Conservation (phyloP, 2,329 filamentous ascomycete species). For the Conoideocrella luteorostrata region DNA sequence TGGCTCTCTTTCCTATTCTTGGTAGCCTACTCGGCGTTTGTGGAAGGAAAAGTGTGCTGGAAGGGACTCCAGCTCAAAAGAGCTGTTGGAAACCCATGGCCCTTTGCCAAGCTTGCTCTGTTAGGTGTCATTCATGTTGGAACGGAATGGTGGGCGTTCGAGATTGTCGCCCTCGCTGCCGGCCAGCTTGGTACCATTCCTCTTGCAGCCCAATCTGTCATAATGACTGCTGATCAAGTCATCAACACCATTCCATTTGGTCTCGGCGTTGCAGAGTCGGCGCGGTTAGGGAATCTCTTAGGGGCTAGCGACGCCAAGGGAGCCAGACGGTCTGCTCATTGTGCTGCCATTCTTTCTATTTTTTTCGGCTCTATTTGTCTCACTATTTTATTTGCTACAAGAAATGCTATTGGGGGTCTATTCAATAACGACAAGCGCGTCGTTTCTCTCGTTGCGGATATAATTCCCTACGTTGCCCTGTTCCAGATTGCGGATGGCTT, state of each 20-base stretch:
- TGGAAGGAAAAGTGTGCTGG: slow-evolving; percentile 72
- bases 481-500: slow-evolving; percentile 88
- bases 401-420: slow-evolving; percentile 66
- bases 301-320: slow-evolving; percentile 60
- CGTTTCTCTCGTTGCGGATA: slow-evolving; percentile 63
- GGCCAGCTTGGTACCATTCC: slow-evolving; percentile 73
- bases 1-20: slow-evolving; percentile 77
- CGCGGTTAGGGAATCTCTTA: slow-evolving; percentile 72
- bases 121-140: slow-evolving; percentile 78
- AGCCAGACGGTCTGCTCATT: slow-evolving; percentile 67
- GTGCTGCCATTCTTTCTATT: slow-evolving; percentile 66
- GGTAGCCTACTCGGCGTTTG: slow-evolving; percentile 63
- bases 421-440: slow-evolving; percentile 76
- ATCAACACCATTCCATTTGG: slow-evolving; percentile 85
- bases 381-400: slow-evolving; percentile 60
- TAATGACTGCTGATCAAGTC: slow-evolving; percentile 84
- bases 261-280: slow-evolving; percentile 72
- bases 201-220: slow-evolving; percentile 76
- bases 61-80: slow-evolving; percentile 61
- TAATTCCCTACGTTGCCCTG: slow-evolving; percentile 80
- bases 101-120: slow-evolving; percentile 67
- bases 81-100: slow-evolving; percentile 54
- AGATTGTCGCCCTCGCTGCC: slow-evolving; percentile 79
- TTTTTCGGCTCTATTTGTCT: slow-evolving; percentile 63
- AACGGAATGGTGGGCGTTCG: slow-evolving; percentile 93